Conservation (phyloP, 2,329 filamentous ascomycete genomes). For the Colletotrichum trifolii region DNA sequence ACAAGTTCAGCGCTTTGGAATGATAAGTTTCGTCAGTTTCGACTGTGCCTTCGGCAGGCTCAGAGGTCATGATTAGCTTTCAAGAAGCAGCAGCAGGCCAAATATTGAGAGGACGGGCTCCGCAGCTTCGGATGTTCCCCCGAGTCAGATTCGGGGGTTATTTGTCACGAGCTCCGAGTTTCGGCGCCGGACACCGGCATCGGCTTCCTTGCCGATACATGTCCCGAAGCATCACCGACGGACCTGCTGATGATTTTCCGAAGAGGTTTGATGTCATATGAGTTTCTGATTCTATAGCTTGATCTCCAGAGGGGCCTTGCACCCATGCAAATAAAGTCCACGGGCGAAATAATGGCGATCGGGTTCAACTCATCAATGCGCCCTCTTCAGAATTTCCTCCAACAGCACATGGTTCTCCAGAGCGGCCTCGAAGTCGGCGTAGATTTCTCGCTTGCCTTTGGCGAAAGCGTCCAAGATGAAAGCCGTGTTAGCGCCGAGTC, state of each 20-base stretch:
- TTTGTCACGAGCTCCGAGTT: slow-evolving; percentile 18
- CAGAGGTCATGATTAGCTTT: too few species aligned
- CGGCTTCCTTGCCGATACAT: slow-evolving; percentile 12
- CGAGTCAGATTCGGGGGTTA: slow-evolving; percentile 16
- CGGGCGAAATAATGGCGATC: too few species aligned
- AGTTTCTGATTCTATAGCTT: too few species aligned
- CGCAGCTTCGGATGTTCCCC: background rate
- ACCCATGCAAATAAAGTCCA: too few species aligned
- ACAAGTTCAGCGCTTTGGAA: too few species aligned
- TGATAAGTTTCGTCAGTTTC: too few species aligned
- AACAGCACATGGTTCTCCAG: slow-evolving; percentile 40
- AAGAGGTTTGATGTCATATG: too few species aligned
- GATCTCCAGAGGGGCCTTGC: too few species aligned
- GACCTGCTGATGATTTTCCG: too few species aligned
- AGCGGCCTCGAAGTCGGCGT: slow-evolving; percentile 40
- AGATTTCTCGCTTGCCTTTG: slow-evolving; percentile 29
- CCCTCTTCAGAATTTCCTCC: slow-evolving; percentile 39
- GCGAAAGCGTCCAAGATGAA: slow-evolving; percentile 40
- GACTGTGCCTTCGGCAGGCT: too few species aligned
- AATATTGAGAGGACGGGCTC: too few species aligned
- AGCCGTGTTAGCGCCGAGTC: slow-evolving; percentile 37
- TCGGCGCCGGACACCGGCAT: slow-evolving; percentile 23
- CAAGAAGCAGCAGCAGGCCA: too few species aligned
- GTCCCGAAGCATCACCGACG: background rate
- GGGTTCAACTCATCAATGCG: background rate